Percentiles rank a stretch among this genome's conserved stretches.
Evolutionary conservation across 768 basidiomycete genomes (phyloP).

Genomic region (Calocera viscosa): DNA sequence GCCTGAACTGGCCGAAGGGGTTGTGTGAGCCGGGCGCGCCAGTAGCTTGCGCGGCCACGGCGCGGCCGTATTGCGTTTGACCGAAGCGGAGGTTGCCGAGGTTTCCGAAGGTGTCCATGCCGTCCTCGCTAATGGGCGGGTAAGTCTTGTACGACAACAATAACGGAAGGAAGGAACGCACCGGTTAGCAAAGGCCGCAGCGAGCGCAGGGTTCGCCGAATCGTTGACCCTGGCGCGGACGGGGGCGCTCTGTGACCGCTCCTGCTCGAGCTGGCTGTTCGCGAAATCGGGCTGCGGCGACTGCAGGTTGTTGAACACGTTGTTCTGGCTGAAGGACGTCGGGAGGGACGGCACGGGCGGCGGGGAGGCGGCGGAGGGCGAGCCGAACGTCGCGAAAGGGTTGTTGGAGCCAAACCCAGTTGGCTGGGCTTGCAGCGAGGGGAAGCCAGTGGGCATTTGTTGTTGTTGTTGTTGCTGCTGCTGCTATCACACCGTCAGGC

Average conservation of each 20-base stretch:
- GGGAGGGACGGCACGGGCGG: conserved; percentile 20
- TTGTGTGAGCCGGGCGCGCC: conserved; percentile 20
- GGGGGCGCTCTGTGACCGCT: conserved; percentile 19
- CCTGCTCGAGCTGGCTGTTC: conserved; percentile 31
- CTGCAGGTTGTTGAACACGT: conserved; percentile 31
- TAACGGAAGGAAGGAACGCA: conserved; percentile 9
- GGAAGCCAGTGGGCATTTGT: conserved; percentile 19
- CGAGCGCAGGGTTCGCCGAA: conserved; percentile 61
- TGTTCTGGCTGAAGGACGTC: conserved; percentile 29
- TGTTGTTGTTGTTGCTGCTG: conserved; percentile 22
- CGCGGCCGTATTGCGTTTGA: conserved; percentile 11
- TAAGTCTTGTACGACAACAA: not conserved
- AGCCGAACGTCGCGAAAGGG: conserved; percentile 56
- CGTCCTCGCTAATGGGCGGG: conserved; percentile 47
- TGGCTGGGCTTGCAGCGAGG: conserved; percentile 27
- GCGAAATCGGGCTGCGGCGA: conserved; percentile 15
- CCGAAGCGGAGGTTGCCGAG: conserved; percentile 55
- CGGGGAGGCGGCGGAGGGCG: conserved; percentile 19
- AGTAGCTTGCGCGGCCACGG: conserved; percentile 10
- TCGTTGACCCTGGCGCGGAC: conserved; percentile 38
- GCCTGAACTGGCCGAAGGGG: conserved; percentile 35
- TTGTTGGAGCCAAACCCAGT: conserved; percentile 70
- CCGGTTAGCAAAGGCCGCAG: conserved; percentile 68
- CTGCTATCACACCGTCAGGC: conserved; percentile 13
- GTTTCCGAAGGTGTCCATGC: conserved; percentile 94